Evolutionary conservation across 129 eudicot species (phyloP).

Genomic region (Scalesia atractyloides): DNA sequence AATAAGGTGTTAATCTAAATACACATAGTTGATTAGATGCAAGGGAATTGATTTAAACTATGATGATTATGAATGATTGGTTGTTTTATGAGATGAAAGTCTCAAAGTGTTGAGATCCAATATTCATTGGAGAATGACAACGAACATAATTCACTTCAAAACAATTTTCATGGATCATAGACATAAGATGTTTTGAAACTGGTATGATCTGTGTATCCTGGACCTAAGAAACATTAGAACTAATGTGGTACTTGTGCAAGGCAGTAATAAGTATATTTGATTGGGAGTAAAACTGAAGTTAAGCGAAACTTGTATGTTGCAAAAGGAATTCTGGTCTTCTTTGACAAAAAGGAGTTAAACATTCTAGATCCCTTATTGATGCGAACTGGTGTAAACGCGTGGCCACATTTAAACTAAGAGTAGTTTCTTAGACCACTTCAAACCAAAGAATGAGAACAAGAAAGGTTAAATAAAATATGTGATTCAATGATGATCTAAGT

Average conservation of each 20-base stretch:
- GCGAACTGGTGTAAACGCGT: neutral
- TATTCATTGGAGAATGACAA: neutral
- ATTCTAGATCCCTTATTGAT: neutral
- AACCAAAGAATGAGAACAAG: neutral
- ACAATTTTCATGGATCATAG: neutral
- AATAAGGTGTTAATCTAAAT: neutral
- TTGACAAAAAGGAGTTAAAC: neutral
- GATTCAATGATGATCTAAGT: neutral
- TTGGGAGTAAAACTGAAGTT: neutral
- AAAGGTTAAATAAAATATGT: neutral
- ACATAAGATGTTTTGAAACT: neutral
- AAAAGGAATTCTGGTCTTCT: neutral
- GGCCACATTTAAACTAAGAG: neutral
- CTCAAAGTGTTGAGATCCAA: neutral
- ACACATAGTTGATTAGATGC: too few relatives aligned
- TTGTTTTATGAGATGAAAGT: neutral
- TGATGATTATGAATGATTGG: neutral
- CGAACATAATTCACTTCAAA: too few relatives aligned
- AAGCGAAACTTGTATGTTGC: neutral
- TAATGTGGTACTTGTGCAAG: neutral
- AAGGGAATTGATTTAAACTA: neutral
- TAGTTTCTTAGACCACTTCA: neutral
- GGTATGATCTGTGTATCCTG: neutral
- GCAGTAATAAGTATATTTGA: neutral
- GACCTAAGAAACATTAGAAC: neutral